Percentiles rank a stretch among this genome's conserved stretches.
phyloP scores from a whole-genome alignment of 805 yeast genomes.

The Candida alai region DNA sequence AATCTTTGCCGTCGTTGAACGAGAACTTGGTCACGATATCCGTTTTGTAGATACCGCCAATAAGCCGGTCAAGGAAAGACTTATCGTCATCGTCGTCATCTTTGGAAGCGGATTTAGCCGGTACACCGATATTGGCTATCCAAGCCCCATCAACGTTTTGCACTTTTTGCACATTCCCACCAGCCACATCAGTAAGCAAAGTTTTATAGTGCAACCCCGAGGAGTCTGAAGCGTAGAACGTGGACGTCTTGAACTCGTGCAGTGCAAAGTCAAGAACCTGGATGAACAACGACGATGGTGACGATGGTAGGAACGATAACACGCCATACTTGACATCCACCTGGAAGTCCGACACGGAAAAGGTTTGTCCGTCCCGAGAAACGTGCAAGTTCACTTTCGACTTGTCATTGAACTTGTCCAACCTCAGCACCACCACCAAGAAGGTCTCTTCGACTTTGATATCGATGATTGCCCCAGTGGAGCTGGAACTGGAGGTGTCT shows the following conservation, averaged over 20 bases:
- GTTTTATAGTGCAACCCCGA: conserved; percentile 49
- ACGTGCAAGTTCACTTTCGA: conserved; percentile 39
- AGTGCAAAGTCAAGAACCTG: conserved; percentile 17
- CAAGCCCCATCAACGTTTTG: conserved; percentile 59
- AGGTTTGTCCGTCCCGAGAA: conserved; percentile 44
- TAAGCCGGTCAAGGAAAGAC: conserved; percentile 23
- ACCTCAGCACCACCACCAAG: conserved; percentile 34
- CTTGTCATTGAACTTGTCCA: conserved; percentile 39
- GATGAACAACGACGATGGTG: conserved; percentile 32
- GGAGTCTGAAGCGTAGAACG: conserved; percentile 52
- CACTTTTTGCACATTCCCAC: conserved; percentile 43
- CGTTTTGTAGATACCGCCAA: conserved; percentile 16
- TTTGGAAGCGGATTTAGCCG: conserved; percentile 11
- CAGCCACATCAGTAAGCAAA: conserved; percentile 39
- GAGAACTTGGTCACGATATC: conserved; percentile 37
- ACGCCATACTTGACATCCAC: conserved; percentile 34
- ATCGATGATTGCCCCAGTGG: conserved; percentile 28
- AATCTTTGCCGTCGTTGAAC: conserved; percentile 50
- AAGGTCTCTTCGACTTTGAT: conserved; percentile 39
- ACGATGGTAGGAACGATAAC: conserved; percentile 35
- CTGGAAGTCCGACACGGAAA: conserved; percentile 38
- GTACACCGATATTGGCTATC: conserved; percentile 40
- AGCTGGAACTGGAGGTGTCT: conserved; percentile 9
- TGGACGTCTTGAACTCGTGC: conserved; percentile 17
- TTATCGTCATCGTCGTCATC: conserved; percentile 14